Base-by-base conservation (phyloP, 202 grass and related monocot species). In the Carex arenaria region DNA sequence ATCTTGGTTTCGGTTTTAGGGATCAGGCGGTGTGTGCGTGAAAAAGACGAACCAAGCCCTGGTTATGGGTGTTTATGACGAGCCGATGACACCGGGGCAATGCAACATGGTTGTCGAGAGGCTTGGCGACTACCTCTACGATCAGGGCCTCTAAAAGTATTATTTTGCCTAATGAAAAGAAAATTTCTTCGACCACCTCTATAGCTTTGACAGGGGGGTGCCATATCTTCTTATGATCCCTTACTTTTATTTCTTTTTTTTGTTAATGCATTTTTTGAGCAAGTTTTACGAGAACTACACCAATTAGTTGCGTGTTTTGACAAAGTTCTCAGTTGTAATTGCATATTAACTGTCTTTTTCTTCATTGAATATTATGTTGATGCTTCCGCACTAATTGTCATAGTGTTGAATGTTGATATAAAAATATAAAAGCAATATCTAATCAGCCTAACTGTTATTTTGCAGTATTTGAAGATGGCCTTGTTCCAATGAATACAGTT, bases 81-180 rank as follows among this genome's bases (percentile, higher is more conserved):
- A 95, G 82, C 93, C 93, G 43, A 92, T 95, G 93, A 84, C 93
- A 60, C 93, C 93, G 17, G 93, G 93, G 18, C 93, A 93, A 70
- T 95, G 93, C 90, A 95, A 93, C 56, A 85, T 95, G 88, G 47
- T 95, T 26, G 93, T 95, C 53, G 93, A 95, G 90, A 95, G 90
- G 93, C 90, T 95, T 4, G 93, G 93, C 0, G 93, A 95, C 86
- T 95, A 93, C 86, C 93, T 95, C 70, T 0, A 90, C 60, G 93
- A 95, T 0, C 93, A 95, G 90, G 60, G 65, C n/a, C 83, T 32
- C 61, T 95, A 85, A 89, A 59, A 59, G 15, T 77, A 34, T 12
- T 36, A 28, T 59, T 36, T 59, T 57, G 28, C 36, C 36, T 5
- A 38, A 38, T 38, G 5, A 38, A 38, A 38, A 38, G 5, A 38